Evolutionary conservation across 768 basidiomycete species (phyloP).

Genomic region (Naganishia randhawae): DNA sequence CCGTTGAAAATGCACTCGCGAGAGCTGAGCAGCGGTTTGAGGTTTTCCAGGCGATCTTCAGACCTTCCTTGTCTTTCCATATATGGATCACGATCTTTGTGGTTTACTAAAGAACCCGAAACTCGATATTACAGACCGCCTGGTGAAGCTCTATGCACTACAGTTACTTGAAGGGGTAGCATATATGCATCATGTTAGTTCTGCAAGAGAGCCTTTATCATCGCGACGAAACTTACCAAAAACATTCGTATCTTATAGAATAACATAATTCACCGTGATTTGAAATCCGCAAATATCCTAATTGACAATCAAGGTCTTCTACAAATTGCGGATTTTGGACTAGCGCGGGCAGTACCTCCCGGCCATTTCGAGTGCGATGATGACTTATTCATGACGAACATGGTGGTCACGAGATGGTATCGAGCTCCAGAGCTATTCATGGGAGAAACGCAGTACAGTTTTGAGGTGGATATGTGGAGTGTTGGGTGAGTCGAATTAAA

Average conservation of each 20-base stretch:
- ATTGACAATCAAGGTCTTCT: constrained; percentile 81
- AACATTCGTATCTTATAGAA: constrained; percentile 58
- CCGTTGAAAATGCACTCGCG: not conserved
- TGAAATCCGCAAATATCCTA: constrained; percentile 96
- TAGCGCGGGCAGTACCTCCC: constrained; percentile 64
- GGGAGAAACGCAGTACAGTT: constrained; percentile 82
- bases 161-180: constrained; percentile 94
- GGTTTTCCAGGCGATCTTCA: constrained; percentile 51
- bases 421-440: constrained; percentile 91
- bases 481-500: constrained; percentile 64
- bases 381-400: constrained; percentile 80
- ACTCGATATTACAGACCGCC: constrained; percentile 72
- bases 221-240: not conserved
- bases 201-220: not conserved
- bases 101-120: constrained; percentile 82
- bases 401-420: constrained; percentile 98
- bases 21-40: not conserved
- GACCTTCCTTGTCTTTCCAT: constrained; percentile 98
- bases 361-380: constrained; percentile 35
- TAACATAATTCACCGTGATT: constrained; percentile 92
- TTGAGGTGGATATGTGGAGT: constrained; percentile 96
- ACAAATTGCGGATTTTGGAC: constrained; percentile 91
- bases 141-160: constrained; percentile 93
- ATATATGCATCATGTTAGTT: constrained; percentile 84
- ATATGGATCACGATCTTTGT: constrained; percentile 98